Base-by-base conservation (phyloP, 1,284 basidiomycete species). In the Caloboletus firmus region DNA sequence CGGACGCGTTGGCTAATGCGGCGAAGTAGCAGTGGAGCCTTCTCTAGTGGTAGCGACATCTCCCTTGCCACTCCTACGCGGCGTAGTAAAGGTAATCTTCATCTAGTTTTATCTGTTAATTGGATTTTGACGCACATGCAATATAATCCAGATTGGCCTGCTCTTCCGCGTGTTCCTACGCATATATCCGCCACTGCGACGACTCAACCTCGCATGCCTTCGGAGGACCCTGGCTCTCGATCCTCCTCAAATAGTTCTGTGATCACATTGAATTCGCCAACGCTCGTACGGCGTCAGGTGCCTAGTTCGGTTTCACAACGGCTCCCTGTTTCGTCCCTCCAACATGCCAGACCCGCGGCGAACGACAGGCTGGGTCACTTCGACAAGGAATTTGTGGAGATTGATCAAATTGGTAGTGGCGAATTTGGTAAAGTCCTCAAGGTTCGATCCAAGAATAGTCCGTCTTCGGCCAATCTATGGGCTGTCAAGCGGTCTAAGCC, bases 401-500 rank as follows among this genome's bases (percentile, higher is more conserved):
- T 93, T 31, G 89, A 92, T 54, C 84, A 88, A 62, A 79, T 98
- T 18, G 97, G 97, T 5, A 86, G 88, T 53, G 97, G 97, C 17
- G 93, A 96, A 66, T 99, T 98, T 74, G 95, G 94, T 39, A 90
- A 91, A 62, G 96, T 95, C 13, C 85, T 95, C 73, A 96, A 95
- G 74, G 96, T 94, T 8, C 82, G 84, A 58, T 82, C 86, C 62
- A 86, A 90, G 70, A 72, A 79, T 56, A 81, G 76, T 36, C 30
- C 39, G 8, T 31, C 53, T 41, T 71, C 73, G 32, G 77, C 78
- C 17, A 76, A 78, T 42, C 75, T 93, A 22, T 97, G 82, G 70
- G 97, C 97, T 3, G 86, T 99, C 64, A 99, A 99, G 81, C 89
- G 91, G 70, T 95, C 93, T 49, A 95, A 97, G 75, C 83, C 87